Base-by-base conservation (phyloP, 1,284 basidiomycete genomes). In the Tausonia pullulans region DNA sequence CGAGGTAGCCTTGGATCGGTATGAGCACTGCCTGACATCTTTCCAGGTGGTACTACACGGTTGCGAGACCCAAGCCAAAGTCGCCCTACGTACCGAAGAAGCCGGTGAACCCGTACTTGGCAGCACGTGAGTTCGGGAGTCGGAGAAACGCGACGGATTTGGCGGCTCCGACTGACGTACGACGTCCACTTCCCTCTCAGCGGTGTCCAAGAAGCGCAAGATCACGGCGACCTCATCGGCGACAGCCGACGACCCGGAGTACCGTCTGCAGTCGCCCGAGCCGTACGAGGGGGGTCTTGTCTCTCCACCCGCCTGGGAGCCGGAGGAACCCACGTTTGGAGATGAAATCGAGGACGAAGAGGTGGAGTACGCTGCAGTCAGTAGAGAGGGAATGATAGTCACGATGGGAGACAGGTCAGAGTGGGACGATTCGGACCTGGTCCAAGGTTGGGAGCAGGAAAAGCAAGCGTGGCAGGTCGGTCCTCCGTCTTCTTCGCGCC, bases 371-470 rank as follows among this genome's bases (percentile, higher is more conserved):
- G 27, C 27, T 27, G 27, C 27, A 2, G 27, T 27, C 27, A 27
- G 27, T 27, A 27, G 27, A 27, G 27, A 27, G 27, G 27, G 27
- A 27, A 27, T 27, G 27, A 27, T 27, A 27, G 27, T 27, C 14
- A 40, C 40, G 3, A 43, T 44, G 13, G 56, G n/a, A 1, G 41
- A 44, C 27, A 13, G 39, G 10, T 11, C 39, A 3, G 50, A 43
- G 13, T 61, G 60, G 60, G 60, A 61, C 16, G 60, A 61, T 45
- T 40, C 11, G 14, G 60, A 53, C 14, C n/a, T 61, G 51, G 60
- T 61, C 4, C 14, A 61, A 2, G 40, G 46, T 41, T 61, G 60
- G 60, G 60, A 61, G n/a, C 27, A 51, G 9, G 60, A 53, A 50
- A 61, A 61, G 43, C 52, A 43, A 16, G 50, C 48, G 7, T 61